Evolutionary conservation across 2,329 filamentous ascomycete genomes (phyloP).

Genomic region (Arthrobotrys megalospora): DNA sequence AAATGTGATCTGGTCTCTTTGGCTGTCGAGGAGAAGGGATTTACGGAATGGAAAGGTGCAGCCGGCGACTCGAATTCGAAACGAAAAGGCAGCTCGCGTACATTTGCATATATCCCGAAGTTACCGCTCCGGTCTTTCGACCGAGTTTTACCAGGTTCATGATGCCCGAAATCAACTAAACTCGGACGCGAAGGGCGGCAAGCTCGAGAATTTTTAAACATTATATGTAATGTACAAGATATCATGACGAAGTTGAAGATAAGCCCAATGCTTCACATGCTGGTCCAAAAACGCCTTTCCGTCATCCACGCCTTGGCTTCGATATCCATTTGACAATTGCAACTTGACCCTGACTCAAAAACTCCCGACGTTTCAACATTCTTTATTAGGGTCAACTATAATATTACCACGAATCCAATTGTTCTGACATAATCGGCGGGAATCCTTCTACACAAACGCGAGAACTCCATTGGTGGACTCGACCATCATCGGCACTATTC

Average conservation of each 20-base stretch:
- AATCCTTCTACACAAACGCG: conserved; percentile 37
- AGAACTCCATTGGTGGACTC: conserved; percentile 41
- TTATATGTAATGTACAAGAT: conserved; percentile 25
- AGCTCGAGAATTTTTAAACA: conserved; percentile 26
- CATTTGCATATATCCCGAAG: conserved; percentile 57
- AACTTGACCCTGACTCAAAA: conserved; percentile 24
- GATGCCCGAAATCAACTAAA: conserved; percentile 37
- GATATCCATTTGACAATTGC: conserved; percentile 19
- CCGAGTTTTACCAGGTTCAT: conserved; percentile 43
- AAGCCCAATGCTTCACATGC: conserved; percentile 29
- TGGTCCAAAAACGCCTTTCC: conserved; percentile 27
- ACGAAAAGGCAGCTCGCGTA: conserved; percentile 55
- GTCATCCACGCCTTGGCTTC: conserved; percentile 26
- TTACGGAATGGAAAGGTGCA: conserved; percentile 44
- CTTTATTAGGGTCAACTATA: conserved; percentile 25
- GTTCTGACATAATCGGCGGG: conserved; percentile 13
- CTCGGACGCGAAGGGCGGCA: conserved; percentile 47
- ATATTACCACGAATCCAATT: conserved; percentile 16
- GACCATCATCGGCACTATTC: conserved; percentile 52
- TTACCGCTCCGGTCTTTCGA: conserved; percentile 53
- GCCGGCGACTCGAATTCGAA: conserved; percentile 53
- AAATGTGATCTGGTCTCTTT: conserved; percentile 17
- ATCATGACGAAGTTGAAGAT: conserved; percentile 31
- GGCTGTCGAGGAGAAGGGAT: conserved; percentile 4
- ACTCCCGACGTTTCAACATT: conserved; percentile 31